Base-by-base conservation (phyloP, 1,139 yeast genomes). In the Pichiaceae sp. region DNA sequence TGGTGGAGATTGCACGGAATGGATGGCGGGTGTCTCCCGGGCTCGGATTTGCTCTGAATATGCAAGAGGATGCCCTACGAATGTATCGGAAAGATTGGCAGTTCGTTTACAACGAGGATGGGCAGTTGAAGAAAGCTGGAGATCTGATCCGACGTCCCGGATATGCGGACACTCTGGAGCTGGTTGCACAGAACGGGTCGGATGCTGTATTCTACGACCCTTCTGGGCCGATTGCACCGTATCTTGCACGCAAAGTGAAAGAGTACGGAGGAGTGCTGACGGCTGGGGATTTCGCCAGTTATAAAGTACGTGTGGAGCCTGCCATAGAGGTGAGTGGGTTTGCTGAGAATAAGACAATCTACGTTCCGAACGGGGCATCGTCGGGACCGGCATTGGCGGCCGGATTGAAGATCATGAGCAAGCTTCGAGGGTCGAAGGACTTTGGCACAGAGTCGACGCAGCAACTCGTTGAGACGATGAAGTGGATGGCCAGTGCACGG, bases 401-500 rank as follows among this genome's bases (percentile, higher is more conserved):
- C 1, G 96, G 94, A 0, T 63, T 91, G 40, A 75, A 78, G 40
- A 73, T 86, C 8, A 46, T 65, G 28, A 53, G 54, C 40, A 11
- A 11, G 7, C 11, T 21, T 11, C 7, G 11, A 7, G 11, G 24
- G 11, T 21, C 24, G 9, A 11, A 21, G 24, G 78, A 75, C 40
- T 65, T 68, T 48, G 52, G 53, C 4, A 64, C 65, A 0, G 50
- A 69, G 4, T 66, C 72, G n/a, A 65, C 77, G 2, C 96, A 85
- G 50, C 68, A 84, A 38, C 55, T 86, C 12, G 64, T 87, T 12
- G 98, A 91, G 58, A 64, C 84, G 5, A 86, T 89, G 93, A 89
- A 89, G 58, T 91, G 96, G 95, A 72, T 86, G 70, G 85, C 89
- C 1, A 72, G 93, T 8, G 89, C 82, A 0, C 68, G 97, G 41